Base-by-base conservation (phyloP, 495 filamentous ascomycete genomes). In the Parmelia sp. region DNA sequence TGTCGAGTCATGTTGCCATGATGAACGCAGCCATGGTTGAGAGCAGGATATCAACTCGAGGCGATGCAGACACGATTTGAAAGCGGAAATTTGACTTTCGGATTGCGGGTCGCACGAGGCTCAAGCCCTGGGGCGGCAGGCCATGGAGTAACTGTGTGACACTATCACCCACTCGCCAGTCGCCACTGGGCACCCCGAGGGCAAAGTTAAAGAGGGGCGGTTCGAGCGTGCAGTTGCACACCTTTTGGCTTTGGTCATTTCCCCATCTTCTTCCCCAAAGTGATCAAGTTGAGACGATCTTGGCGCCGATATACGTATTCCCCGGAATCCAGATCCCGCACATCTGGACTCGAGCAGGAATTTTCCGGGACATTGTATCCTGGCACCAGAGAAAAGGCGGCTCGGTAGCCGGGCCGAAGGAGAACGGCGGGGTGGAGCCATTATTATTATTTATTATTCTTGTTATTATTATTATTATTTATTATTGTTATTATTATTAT, bases 391-490 rank as follows among this genome's bases (percentile, higher is more conserved):
- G 23, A 51, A 14, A 23, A 51, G 10, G 45, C 45, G 45, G 45
- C 45, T 51, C 45, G 45, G 45, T 51, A 51, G 23, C 45, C 45
- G 45, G 45, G 45, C 45, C 45, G 45, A 27, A 14, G 45, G 23
- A 51, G 25, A 51, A 27, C 45, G n/a, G 45, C 45, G 23, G 21
- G 45, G 8, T 27, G 45, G 23, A 15, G 42, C n/a, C n/a, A n/a
- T n/a, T n/a, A n/a, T n/a, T n/a, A n/a, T n/a, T n/a, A 45, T 10
- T 15, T 1, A 19, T 42, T 14, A 14, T 40, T 40, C 37, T 2
- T 40, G 15, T 40, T 40, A n/a, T n/a, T n/a, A n/a, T 40, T 12
- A 40, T 40, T 14, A 7, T 9, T 8, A 40, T 36, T 4, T 36
- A 36, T 36, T 36, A 4, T 36, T 36, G 5, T 36, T 36, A 10